A percentile compares a stretch with the other conserved stretches of the same genome.
Conservation (phyloP, 2,329 filamentous ascomycete species). For the Exophiala aquamarina region DNA sequence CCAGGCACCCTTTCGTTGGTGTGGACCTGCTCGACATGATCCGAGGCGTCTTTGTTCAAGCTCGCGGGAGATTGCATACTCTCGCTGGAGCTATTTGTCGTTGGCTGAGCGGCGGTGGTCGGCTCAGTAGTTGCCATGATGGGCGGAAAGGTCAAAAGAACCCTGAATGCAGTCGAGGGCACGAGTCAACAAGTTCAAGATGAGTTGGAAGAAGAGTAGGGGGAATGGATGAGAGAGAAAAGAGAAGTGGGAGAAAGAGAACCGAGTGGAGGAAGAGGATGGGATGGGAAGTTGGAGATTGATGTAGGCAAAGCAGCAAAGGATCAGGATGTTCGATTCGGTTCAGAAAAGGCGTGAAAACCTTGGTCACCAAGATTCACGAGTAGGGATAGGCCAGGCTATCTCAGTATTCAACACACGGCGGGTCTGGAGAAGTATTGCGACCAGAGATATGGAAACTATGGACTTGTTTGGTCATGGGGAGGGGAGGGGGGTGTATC, state of each 20-base stretch:
- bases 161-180: background rate
- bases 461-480: too few species aligned
- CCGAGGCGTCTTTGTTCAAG: slow-evolving; percentile 26
- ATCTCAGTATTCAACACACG: too few species aligned
- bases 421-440: too few species aligned
- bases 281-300: slow-evolving; percentile 3
- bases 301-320: slow-evolving; percentile 11
- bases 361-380: background rate
- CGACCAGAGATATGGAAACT: background rate
- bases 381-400: too few species aligned
- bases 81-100: slow-evolving; percentile 16
- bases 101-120: slow-evolving; percentile 1
- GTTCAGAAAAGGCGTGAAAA: background rate
- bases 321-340: too few species aligned
- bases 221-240: background rate
- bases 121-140: slow-evolving; percentile 11
- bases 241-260: background rate
- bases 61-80: slow-evolving; percentile 11
- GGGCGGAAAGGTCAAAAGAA: slow-evolving; percentile 3
- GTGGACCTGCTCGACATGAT: slow-evolving; percentile 31
- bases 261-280: slow-evolving; percentile 3
- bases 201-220: background rate
- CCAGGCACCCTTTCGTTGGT: slow-evolving; percentile 34
- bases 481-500: too few species aligned
- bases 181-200: background rate